Conservation (phyloP, 208 protist genomes). For the Leptomonas seymouri region DNA sequence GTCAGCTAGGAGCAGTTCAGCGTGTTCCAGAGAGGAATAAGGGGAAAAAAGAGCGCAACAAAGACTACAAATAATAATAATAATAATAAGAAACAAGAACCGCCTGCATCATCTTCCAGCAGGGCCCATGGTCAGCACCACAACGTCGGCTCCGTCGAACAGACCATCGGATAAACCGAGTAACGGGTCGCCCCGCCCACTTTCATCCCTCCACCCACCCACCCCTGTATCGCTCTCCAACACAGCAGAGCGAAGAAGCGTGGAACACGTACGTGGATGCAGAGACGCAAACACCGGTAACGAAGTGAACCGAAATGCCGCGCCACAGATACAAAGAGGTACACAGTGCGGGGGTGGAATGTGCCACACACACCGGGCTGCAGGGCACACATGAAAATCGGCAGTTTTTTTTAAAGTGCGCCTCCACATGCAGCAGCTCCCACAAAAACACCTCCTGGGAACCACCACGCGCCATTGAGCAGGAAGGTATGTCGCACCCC, state of each 20-base stretch:
- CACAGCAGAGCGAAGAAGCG: slow-evolving; percentile 31
- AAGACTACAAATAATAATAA: background rate
- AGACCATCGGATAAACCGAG: slow-evolving; percentile 30
- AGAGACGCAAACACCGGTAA: slow-evolving; percentile 34
- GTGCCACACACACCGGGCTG: slow-evolving; percentile 40
- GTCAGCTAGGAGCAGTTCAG: too few relatives aligned
- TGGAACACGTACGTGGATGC: slow-evolving; percentile 37
- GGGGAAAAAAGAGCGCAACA: background rate
- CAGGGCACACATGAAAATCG: slow-evolving; percentile 33
- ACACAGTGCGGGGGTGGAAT: slow-evolving; percentile 50
- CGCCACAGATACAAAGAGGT: slow-evolving; percentile 35
- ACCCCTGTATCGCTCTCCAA: slow-evolving; percentile 31
- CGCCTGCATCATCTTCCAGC: background rate
- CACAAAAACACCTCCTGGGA: slow-evolving; percentile 39
- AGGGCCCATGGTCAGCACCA: background rate
- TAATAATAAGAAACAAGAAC: background rate
- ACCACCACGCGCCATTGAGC: slow-evolving; percentile 53
- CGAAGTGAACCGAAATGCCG: slow-evolving; percentile 40
- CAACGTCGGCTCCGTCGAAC: background rate
- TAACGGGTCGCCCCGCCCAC: slow-evolving; percentile 16
- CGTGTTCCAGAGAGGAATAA: too few relatives aligned
- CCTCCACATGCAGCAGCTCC: slow-evolving; percentile 48
- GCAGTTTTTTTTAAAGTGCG: slow-evolving; percentile 25
- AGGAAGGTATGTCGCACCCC: slow-evolving; percentile 55
- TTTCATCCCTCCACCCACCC: slow-evolving; percentile 22